Percentiles rank a stretch among this genome's conserved stretches.
Conservation (phyloP, 148 eudicot genomes). For the Rhododendron ferrugineum region DNA sequence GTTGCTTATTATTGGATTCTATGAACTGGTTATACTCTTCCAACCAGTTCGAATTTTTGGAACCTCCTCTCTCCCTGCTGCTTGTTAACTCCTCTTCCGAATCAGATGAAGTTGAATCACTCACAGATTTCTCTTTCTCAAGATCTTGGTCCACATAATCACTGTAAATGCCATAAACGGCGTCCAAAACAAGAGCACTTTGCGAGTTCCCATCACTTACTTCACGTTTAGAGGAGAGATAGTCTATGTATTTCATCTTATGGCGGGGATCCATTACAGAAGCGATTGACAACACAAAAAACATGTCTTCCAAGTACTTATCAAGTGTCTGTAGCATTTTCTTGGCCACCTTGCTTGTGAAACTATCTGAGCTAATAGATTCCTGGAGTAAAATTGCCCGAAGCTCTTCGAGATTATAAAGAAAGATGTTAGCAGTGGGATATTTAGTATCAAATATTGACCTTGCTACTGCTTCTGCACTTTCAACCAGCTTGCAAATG, state of each 20-base stretch:
- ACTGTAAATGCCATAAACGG: not conserved
- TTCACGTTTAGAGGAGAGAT: not conserved
- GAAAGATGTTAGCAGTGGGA: not conserved
- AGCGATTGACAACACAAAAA: not conserved
- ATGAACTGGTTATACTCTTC: not conserved
- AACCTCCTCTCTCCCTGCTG: not conserved
- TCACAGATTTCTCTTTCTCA: not conserved
- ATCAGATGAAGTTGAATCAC: slow-evolving; percentile 4
- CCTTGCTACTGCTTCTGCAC: not conserved
- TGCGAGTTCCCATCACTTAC: not conserved
- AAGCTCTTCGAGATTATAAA: not conserved
- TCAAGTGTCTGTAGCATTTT: not conserved
- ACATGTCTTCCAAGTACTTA: not conserved
- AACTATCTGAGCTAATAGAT: not conserved
- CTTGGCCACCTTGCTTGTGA: not conserved
- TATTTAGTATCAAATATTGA: not conserved
- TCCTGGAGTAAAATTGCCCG: not conserved
- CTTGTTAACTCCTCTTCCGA: slow-evolving; percentile 4
- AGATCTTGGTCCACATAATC: not conserved
- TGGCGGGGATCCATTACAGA: not conserved
- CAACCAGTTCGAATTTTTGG: not conserved
- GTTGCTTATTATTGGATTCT: not conserved
- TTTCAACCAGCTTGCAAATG: not conserved
- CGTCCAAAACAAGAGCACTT: not conserved
- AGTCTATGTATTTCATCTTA: not conserved